phyloP scores from a whole-genome alignment of 306 rosid species.

The Quercus dentata region DNA sequence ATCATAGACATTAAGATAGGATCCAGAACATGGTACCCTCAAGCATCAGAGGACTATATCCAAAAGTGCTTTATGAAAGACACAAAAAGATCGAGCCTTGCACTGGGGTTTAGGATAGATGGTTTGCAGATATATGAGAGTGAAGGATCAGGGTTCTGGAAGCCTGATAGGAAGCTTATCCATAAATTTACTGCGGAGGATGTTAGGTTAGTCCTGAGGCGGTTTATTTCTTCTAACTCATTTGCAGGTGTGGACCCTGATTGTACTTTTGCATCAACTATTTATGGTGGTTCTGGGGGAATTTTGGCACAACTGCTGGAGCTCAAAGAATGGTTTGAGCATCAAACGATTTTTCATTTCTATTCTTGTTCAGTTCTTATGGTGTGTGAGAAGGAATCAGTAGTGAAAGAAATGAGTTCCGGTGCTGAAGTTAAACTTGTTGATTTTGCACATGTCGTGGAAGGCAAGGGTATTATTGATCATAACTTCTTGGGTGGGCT shows the following conservation, averaged over 20 bases:
- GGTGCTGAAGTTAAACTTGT: conserved; percentile 54
- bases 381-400: conserved; percentile 47
- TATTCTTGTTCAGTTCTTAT: conserved; percentile 64
- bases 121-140: conserved; percentile 49
- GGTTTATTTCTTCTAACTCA: conserved; percentile 57
- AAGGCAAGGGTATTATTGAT: conserved; percentile 65
- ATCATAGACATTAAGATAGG: conserved; percentile 77
- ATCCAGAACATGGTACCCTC: conserved; percentile 73
- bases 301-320: conserved; percentile 54
- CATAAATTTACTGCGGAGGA: conserved; percentile 26
- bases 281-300: conserved; percentile 50
- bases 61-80: conserved; percentile 54
- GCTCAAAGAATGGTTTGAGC: conserved; percentile 86
- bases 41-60: conserved; percentile 61
- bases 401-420: conserved; percentile 24
- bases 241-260: conserved; percentile 34
- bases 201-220: conserved; percentile 32
- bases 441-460: conserved; percentile 79
- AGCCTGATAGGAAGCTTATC: conserved; percentile 39
- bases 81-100: conserved; percentile 31
- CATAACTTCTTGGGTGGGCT: conserved; percentile 96
- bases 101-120: conserved; percentile 69
- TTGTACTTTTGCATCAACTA: conserved; percentile 36
- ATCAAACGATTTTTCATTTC: conserved; percentile 70
- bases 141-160: conserved; percentile 46